Evolutionary conservation across 345 rosid genomes (phyloP), one percentile per base, ranked within the genome.

Genomic region (Corchorus capsularis): DNA sequence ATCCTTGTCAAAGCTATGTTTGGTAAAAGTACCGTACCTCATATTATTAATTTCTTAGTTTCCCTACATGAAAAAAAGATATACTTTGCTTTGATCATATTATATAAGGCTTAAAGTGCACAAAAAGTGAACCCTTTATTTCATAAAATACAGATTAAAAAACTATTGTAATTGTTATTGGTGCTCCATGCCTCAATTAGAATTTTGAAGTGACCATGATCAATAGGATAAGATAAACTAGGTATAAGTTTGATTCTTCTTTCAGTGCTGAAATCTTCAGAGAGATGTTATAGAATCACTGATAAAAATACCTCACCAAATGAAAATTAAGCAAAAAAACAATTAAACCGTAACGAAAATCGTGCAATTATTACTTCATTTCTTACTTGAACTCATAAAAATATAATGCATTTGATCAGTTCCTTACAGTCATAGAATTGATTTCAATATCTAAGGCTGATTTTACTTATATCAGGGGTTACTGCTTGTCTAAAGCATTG

Each of bases 221-320:
- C 14, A 47, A n/a, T 8, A 27, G 68, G 68, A n/a, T 63, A 17
- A 63, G 45, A 63, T 61, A 17, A 39, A 63, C 15, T 16, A 39
- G 3, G 20, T 64, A 6, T 22, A 41, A 11, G 52, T 65, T 65
- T 52, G 49, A 63, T 39, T 41, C 10, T 27, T 63, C 46, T 19
- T 65, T 43, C 15, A 19, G 34, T 43, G 52, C 52, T 43, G 34
- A 65, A n/a, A 65, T 65, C 52, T 65, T 65, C 67, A 41, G 50
- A n/a, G 15, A 10, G 16, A 64, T 64, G 16, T 59, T 64, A 39
- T 39, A 41, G 49, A 39, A 17, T 59, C 22, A 41, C 10, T 59
- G 46, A 12, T 35, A 27, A 27, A 27, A 27, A 0, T 27, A 43
- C 34, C 2, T 65, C 14, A 10, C 35, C 70, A 65, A 52, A 57